phyloP scores from a whole-genome alignment of 2,329 filamentous ascomycete genomes.

The Alternaria viburni region DNA sequence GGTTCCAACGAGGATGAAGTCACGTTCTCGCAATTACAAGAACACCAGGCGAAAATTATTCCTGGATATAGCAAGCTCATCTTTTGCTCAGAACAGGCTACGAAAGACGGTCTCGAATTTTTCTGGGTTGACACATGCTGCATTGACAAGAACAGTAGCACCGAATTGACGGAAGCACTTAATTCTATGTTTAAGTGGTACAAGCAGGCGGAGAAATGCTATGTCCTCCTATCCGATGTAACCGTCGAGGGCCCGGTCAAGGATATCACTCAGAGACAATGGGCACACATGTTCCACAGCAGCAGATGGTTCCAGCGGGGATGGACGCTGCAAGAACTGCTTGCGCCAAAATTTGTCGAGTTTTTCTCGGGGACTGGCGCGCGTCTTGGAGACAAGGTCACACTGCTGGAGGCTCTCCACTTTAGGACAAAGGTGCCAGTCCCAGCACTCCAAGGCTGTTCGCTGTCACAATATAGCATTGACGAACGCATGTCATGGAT shows the following conservation, averaged over 20 bases:
- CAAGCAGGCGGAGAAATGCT: background rate
- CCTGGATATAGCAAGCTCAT: background rate
- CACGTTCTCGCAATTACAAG: no score
- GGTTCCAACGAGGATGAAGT: background rate
- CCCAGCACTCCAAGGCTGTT: no score
- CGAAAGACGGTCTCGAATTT: rapidly evolving
- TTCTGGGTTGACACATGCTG: background rate
- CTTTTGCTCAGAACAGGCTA: background rate
- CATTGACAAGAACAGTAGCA: background rate
- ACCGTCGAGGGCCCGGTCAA: no score
- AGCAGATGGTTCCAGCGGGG: background rate
- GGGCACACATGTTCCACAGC: background rate
- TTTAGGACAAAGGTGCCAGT: background rate
- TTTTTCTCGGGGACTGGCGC: rapidly evolving
- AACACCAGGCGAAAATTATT: no score
- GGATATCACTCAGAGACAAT: background rate
- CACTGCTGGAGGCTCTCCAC: background rate
- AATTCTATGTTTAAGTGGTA: background rate
- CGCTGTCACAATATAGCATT: no score
- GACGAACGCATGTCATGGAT: background rate
- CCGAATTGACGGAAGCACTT: background rate
- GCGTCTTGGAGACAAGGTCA: background rate
- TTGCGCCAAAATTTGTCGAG: background rate
- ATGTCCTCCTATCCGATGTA: background rate
- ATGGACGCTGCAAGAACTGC: background rate